These are phyloP conservation scores for Hypoxylon sp. DNA, from an alignment of 2,329 filamentous ascomycete genomes.

Conservation along the genomic window DNA sequence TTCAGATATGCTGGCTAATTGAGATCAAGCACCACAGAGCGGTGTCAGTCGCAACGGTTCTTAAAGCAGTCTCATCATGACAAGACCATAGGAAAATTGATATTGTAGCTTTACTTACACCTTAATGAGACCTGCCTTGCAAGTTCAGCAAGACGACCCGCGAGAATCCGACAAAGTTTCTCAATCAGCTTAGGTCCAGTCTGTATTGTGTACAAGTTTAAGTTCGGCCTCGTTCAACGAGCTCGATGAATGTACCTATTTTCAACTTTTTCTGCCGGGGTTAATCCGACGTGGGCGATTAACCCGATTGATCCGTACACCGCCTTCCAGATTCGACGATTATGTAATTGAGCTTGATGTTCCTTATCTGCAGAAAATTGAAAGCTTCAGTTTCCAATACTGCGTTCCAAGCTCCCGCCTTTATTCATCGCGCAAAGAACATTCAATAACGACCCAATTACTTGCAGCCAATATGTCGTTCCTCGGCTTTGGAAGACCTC, in stretches of 20 bases:
- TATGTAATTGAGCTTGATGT: constrained; percentile 7
- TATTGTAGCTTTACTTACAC: constrained; percentile 26
- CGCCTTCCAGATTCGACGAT: constrained; percentile 46
- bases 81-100: not conserved
- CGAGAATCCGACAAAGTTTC: not conserved
- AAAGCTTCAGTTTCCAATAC: not conserved
- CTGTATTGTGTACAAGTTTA: not conserved
- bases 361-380: constrained; percentile 16
- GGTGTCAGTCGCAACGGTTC: constrained; percentile 74
- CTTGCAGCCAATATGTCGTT: constrained; percentile 73
- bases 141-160: not conserved
- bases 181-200: not conserved
- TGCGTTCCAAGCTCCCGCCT: constrained; percentile 29
- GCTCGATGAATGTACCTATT: not conserved
- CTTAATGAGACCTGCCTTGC: constrained; percentile 3
- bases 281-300: constrained; percentile 38
- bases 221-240: not conserved
- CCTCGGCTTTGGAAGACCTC: constrained; percentile 80
- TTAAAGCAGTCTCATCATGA: constrained; percentile 68
- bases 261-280: constrained; percentile 45
- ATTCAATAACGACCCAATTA: constrained; percentile 12
- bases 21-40: constrained; percentile 66
- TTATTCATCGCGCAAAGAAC: constrained; percentile 11
- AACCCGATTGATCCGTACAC: constrained; percentile 48
- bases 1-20: constrained; percentile 67